phyloP scores from a whole-genome alignment of 371 early-diverging fungal species.

The Lichtheimia ramosa region DNA sequence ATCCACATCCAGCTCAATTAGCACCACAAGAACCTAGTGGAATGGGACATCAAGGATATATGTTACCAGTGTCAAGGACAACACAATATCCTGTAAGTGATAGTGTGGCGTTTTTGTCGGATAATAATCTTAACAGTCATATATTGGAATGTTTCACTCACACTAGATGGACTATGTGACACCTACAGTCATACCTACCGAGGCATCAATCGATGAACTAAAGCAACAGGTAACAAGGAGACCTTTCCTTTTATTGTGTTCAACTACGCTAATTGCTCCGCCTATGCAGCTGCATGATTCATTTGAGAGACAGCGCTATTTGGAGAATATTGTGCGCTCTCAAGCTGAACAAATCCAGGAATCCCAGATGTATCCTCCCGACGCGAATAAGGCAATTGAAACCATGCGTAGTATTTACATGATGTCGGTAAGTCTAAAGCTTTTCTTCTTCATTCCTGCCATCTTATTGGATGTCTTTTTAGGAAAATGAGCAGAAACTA shows the following conservation, averaged over 20 bases:
- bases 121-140: too few species aligned
- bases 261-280: too few species aligned
- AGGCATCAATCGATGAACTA: slow-evolving; percentile 15
- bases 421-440: slow-evolving; percentile 23
- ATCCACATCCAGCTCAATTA: too few species aligned
- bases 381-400: slow-evolving; percentile 25
- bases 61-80: slow-evolving; percentile 6
- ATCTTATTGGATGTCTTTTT: background rate
- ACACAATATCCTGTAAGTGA: slow-evolving; percentile 13
- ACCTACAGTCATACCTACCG: slow-evolving; percentile 2
- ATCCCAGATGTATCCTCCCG: slow-evolving; percentile 12
- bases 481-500: slow-evolving; percentile 36
- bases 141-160: background rate
- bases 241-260: too few species aligned
- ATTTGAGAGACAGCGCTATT: slow-evolving; percentile 26
- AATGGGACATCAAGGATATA: slow-evolving; percentile 5
- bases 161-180: slow-evolving; percentile 15
- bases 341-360: slow-evolving; percentile 30
- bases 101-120: too few species aligned
- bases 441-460: background rate
- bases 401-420: slow-evolving; percentile 34
- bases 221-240: slow-evolving; percentile 21
- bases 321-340: slow-evolving; percentile 30
- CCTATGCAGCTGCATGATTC: slow-evolving; percentile 24
- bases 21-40: too few species aligned